Percentiles rank a stretch among this genome's conserved stretches.
Conservation (phyloP, 176 grass and related monocot genomes). For the Avena eriantha region DNA sequence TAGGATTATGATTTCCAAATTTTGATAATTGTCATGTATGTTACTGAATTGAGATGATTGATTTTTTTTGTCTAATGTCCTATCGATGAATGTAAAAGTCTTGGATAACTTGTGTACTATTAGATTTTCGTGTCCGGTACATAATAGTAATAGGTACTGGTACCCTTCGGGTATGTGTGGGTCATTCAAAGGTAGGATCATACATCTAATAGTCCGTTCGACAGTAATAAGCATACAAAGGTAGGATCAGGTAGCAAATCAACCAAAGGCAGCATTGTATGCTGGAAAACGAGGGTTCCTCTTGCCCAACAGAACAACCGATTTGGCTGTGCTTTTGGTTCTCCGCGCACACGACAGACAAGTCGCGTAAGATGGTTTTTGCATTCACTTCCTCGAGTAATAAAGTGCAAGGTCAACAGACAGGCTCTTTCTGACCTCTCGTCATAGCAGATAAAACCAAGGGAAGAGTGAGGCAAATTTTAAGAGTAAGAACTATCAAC, state of each 20-base stretch:
- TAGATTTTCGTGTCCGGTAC: too few species aligned
- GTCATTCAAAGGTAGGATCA: too few species aligned
- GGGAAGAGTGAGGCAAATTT: background rate
- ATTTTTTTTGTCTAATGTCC: too few species aligned
- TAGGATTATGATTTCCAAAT: too few species aligned
- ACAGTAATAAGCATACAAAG: too few species aligned
- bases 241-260: background rate
- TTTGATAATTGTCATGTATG: too few species aligned
- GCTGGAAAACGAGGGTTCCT: background rate
- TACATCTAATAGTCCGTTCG: too few species aligned
- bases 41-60: too few species aligned
- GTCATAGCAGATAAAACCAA: background rate
- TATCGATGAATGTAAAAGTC: too few species aligned
- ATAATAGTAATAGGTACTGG: too few species aligned
- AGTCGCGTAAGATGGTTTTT: background rate
- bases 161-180: too few species aligned
- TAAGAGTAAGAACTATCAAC: background rate
- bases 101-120: too few species aligned
- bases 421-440: background rate
- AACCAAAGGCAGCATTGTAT: background rate
- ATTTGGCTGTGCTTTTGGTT: background rate
- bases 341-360: background rate
- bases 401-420: background rate
- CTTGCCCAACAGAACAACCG: background rate
- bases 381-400: background rate